Percentiles rank a stretch among this genome's conserved stretches.
These are phyloP conservation scores for Tephrocybe sp. DNA, from an alignment of 768 basidiomycete species.

Conservation along the genomic window DNA sequence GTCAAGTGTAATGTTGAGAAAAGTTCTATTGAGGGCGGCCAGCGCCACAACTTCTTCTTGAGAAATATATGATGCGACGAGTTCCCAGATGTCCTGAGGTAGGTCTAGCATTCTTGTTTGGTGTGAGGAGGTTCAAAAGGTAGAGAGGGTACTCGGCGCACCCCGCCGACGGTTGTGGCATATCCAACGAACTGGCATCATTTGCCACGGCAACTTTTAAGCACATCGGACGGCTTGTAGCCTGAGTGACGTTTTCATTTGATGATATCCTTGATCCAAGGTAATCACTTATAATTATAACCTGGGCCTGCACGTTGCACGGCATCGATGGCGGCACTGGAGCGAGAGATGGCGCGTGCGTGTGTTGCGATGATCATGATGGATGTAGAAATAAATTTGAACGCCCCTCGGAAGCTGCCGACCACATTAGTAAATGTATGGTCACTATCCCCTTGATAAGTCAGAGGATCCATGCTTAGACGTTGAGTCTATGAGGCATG, in stretches of 20 bases:
- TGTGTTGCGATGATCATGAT: no score
- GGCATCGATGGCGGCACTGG: no score
- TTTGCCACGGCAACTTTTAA: neutral
- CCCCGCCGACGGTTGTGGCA: neutral
- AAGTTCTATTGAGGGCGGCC: neutral
- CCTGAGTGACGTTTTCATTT: neutral
- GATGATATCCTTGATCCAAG: neutral
- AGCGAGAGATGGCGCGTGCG: no score
- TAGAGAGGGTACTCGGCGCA: neutral
- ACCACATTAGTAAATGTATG: no score
- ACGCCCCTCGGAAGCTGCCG: no score
- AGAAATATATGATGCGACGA: neutral
- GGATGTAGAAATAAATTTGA: no score
- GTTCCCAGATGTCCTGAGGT: constrained; percentile 2
- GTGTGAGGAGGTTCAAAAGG: neutral
- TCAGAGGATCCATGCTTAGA: no score
- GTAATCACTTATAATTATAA: no score
- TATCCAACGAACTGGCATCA: neutral
- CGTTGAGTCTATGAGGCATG: no score
- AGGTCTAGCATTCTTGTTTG: constrained; percentile 2
- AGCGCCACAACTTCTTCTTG: neutral
- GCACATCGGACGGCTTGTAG: neutral
- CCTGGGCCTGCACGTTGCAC: no score
- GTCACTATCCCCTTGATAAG: no score
- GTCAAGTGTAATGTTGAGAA: constrained; percentile 1